Evolutionary conservation across 2,329 filamentous ascomycete species (phyloP), one percentile per base, ranked within the genome.

Genomic region (Simplicillium sp.): DNA sequence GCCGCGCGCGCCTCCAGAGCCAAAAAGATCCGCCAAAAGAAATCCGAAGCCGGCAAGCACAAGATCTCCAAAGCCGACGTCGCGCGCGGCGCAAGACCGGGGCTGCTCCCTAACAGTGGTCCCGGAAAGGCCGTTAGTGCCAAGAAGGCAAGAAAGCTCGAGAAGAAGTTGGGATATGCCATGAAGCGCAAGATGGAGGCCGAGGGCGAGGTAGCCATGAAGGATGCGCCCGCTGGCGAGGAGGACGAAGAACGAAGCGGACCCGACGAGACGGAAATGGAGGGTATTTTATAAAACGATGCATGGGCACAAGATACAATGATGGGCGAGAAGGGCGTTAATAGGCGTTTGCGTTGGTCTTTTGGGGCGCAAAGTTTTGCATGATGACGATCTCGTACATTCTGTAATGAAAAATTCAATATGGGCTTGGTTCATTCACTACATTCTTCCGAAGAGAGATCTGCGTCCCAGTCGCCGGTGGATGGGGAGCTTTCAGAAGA

Each of bases 101-200:
- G 75, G 0, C 55, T 79, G 31, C 52, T 76, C 43, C 73, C 75
- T 0, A 77, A 64, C 12, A 77, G 72, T 58, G 75, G 75, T 0
- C 73, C 75, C 0, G 62, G 68, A 29, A 61, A 59, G 2, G 60
- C 66, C 15, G 37, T 77, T 29, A 76, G 74, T 58, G 59, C 59
- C 37, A 79, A 79, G 69, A 72, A 70, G 66, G 59, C 62, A 54
- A 63, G 67, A 47, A 78, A 77, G 67, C 42, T 77, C 31, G 68
- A 77, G 54, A 67, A 70, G 63, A 66, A 68, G 59, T 52, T 74
- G 56, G 65, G 61, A 2, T 62, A 76, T 48, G 73, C 71, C 14
- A 42, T 75, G 41, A 67, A 68, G 63, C 61, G 75, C 44, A 73
- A 69, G 58, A 66, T 66, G 54, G 71, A 66, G 46, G 65, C 56